Base-by-base conservation (phyloP, 805 yeast species). In the Hanseniaspora occidentalis region DNA sequence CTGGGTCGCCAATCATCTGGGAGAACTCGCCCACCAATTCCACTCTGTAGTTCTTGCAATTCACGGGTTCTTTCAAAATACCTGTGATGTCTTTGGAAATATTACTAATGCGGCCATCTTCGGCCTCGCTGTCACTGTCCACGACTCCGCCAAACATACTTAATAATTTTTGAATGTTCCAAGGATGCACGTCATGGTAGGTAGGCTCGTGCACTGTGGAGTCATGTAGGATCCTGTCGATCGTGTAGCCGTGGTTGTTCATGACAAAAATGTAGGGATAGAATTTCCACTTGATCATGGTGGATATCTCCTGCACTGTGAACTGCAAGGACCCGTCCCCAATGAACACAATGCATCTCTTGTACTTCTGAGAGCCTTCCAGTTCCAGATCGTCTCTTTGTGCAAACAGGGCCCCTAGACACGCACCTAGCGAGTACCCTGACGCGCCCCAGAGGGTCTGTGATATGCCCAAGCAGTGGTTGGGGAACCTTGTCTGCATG, bases 321-420 rank as follows among this genome's bases (percentile, higher is more conserved):
- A 77, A 64, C 55, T 77, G 83, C 36, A 78, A 66, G 10, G 83
- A 77, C 39, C 83, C 84, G 51, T 77, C 84, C 47, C 84, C 84
- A 33, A 77, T 72, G 48, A 77, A 73, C 29, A 77, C 58, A 17
- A 77, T 60, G 19, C 75, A 79, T 50, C 83, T 60, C 41, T 65
- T 65, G 19, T 57, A 50, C 9, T 64, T 65, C 37, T 57, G 64
- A 31, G 60, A 49, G 10, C 44, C 44, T 2, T 46, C 39, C 3
- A 37, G 37, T 6, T 39, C 43, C 13, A 47, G 31, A 13, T 45
- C 41, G 49, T 77, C 83, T 41, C 64, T 62, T 10, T 70, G 69
- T 1, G 81, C 82, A 57, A 75, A 60, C 3, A 71, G 70, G 1
- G 77, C 82, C 27, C 84, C 84, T 20, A 73, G 60, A 25, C 77